phyloP scores from a whole-genome alignment of 169 alveolate species.

The Perkinsus marinus region DNA sequence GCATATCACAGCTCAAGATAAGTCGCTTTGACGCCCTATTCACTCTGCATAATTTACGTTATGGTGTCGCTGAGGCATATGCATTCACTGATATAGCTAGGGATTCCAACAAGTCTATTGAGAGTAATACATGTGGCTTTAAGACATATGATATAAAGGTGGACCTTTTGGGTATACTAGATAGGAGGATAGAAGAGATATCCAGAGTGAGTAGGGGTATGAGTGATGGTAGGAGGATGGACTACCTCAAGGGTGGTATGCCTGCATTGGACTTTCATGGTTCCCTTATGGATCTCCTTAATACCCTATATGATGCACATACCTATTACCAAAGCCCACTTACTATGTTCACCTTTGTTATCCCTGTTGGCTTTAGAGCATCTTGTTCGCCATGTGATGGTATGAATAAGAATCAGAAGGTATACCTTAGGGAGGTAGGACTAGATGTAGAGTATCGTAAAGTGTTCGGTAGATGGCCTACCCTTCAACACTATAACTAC shows the following conservation, averaged over 20 bases:
- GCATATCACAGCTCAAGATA: neutral
- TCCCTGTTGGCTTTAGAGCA: neutral
- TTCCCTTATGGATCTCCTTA: neutral
- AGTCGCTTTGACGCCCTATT: neutral
- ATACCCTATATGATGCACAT: neutral
- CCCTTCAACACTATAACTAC: neutral
- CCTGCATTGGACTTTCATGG: neutral
- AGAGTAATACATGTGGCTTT: neutral
- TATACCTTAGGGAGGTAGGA: neutral
- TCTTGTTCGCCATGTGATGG: neutral
- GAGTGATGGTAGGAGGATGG: neutral
- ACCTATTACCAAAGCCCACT: neutral
- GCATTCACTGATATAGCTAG: neutral
- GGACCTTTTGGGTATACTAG: neutral
- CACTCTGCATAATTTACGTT: neutral
- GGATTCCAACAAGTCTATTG: neutral
- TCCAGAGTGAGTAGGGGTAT: neutral
- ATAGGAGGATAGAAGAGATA: neutral
- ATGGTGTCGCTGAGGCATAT: neutral
- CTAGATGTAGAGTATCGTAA: neutral
- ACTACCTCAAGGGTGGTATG: neutral
- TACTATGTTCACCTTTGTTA: neutral
- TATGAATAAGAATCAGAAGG: neutral
- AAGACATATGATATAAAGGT: neutral
- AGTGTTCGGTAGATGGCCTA: neutral